Evolutionary conservation across 108 stramenopile genomes (phyloP), one percentile per base, ranked within the genome.

Genomic region (Craspedostauros australis): DNA sequence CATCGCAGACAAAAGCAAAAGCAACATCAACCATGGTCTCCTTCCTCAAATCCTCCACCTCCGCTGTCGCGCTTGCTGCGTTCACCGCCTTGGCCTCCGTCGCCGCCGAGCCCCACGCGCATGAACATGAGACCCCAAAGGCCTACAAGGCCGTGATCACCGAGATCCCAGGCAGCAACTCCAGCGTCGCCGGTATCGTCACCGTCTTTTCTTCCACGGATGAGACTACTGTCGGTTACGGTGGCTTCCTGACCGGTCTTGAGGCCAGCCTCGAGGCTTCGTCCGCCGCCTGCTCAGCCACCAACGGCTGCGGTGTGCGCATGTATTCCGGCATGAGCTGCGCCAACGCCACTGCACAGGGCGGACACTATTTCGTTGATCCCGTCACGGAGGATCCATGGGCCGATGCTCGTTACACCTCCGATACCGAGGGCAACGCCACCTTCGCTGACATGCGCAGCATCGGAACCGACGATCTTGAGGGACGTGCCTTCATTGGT

Each of bases 281-380:
- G 18, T 31, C 44, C 18, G 42, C 41, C 56, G 65, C 23, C 7
- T 55, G 54, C 25, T 15, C 39, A 6, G 40, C 21, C 9, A 18
- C 41, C 20, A 43, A 51, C 20, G 48, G 39, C 2, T 70, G 69
- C 38, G 62, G 69, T 27, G 56, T 70, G 14, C 69, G 64, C 46
- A 54, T 70, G 22, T 57, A 64, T 43, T 25, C 49, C 19, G 65
- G 65, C 19, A 60, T 27, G 7, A 42, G 22, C 4, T 66, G 65
- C 33, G 65, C 39, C 20, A 38, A 42, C 27, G 33, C 23, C 23
- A 50, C 30, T 21, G 45, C 39, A 8, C 54, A 56, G 30, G 58
- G 58, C 32, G 51, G 56, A 27, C 34, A 52, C 23, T 50, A 59
- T 12, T 50, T 28, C 25, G 36, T 15, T 16, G 0, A 18, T 28